Evolutionary conservation across 2,329 filamentous ascomycete genomes (phyloP).

Genomic region (Dendryphion nanum): DNA sequence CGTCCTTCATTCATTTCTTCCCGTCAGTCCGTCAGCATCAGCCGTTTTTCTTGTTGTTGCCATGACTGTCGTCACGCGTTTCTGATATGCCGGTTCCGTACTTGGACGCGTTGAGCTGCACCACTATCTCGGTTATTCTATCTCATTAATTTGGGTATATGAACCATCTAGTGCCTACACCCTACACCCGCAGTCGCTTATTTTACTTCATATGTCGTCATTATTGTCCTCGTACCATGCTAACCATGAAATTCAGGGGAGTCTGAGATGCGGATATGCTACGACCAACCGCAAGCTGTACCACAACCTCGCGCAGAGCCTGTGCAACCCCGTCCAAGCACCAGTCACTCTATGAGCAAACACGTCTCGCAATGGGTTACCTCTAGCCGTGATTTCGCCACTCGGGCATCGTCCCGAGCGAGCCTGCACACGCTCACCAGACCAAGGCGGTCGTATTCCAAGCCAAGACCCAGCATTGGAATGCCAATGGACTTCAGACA

Average conservation of each 20-base stretch:
- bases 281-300: constrained; percentile 31
- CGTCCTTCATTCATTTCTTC: background rate
- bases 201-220: constrained; percentile 9
- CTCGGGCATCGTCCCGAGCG: constrained; percentile 34
- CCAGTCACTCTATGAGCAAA: constrained; percentile 34
- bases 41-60: background rate
- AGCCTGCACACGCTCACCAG: constrained; percentile 31
- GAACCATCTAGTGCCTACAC: constrained; percentile 9
- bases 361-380: constrained; percentile 39
- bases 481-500: constrained; percentile 38
- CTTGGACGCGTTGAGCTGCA: constrained; percentile 20
- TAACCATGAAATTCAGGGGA: constrained; percentile 18
- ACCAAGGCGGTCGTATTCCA: constrained; percentile 30
- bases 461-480: constrained; percentile 33
- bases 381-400: constrained; percentile 32
- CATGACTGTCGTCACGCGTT: constrained; percentile 4
- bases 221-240: constrained; percentile 8
- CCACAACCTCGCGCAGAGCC: constrained; percentile 29
- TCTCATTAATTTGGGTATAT: constrained; percentile 26
- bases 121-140: constrained; percentile 13
- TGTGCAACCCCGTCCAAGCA: constrained; percentile 27
- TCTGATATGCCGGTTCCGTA: too few relatives aligned
- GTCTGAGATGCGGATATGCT: constrained; percentile 29
- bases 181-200: constrained; percentile 12
- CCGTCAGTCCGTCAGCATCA: constrained; percentile 1